Percentiles rank a stretch among this genome's conserved stretches.
These are phyloP conservation scores for Angomonas ambiguus DNA, from an alignment of 208 protist genomes.

Conservation along the genomic window DNA sequence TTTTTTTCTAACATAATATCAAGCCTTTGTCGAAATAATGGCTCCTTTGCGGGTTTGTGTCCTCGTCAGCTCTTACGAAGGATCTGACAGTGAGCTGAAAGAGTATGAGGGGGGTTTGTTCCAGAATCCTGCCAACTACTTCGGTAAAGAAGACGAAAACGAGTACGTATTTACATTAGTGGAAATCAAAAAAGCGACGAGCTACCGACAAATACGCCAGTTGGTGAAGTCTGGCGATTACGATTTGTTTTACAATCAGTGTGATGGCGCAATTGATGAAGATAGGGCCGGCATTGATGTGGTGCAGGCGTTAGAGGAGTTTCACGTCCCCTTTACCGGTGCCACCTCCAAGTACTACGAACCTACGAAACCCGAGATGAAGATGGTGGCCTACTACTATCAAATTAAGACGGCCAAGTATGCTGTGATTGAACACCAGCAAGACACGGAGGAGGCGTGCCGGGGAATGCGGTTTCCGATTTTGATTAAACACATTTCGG, in stretches of 20 bases:
- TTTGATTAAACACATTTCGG: conserved; percentile 89
- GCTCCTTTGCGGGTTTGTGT: conserved; percentile 68
- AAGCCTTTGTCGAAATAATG: no score
- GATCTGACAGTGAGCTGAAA: conserved; percentile 77
- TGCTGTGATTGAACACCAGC: conserved; percentile 49
- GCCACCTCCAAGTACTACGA: conserved; percentile 88
- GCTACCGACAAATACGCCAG: conserved; percentile 74
- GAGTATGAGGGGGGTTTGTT: conserved; percentile 68
- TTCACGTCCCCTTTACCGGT: conserved; percentile 84
- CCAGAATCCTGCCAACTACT: conserved; percentile 81
- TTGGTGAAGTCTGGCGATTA: conserved; percentile 77
- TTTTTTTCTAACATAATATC: no score
- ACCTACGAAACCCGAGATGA: conserved; percentile 88
- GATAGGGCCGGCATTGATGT: conserved; percentile 85
- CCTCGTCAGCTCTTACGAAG: conserved; percentile 80
- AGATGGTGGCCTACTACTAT: conserved; percentile 83
- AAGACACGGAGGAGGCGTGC: conserved; percentile 45
- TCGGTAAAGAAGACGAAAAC: conserved; percentile 34
- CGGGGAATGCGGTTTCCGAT: conserved; percentile 54
- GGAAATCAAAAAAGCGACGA: conserved; percentile 76
- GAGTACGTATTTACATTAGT: conserved; percentile 64
- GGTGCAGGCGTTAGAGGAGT: conserved; percentile 84
- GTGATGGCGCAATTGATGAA: conserved; percentile 86
- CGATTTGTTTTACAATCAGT: conserved; percentile 91
- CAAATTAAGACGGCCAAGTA: conserved; percentile 54